Conservation (phyloP, 1,139 yeast species). For the Oligophagozyma castellii region DNA sequence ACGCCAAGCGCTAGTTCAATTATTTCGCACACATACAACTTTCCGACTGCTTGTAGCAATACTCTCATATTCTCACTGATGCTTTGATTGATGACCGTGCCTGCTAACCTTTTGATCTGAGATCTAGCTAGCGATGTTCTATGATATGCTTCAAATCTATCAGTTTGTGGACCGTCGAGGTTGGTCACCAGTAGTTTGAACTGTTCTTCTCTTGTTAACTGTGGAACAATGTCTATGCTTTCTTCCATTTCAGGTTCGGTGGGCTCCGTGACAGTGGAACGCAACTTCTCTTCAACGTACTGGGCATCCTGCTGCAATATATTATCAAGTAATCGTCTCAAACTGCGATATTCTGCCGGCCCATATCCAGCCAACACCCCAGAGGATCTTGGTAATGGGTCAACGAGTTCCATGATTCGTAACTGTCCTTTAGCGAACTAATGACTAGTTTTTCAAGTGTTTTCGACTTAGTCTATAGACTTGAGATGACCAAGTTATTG, state of each 20-base stretch:
- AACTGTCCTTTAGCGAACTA: no score
- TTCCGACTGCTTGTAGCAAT: constrained; percentile 75
- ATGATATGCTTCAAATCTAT: constrained; percentile 75
- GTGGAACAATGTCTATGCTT: constrained; percentile 2
- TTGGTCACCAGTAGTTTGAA: constrained; percentile 55
- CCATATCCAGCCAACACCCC: constrained; percentile 1
- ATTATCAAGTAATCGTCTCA: neutral
- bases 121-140: constrained; percentile 70
- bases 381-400: no score
- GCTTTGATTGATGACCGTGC: constrained; percentile 66
- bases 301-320: neutral
- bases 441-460: no score
- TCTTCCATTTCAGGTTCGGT: constrained; percentile 3
- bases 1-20: constrained; percentile 70
- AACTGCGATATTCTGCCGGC: neutral
- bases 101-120: constrained; percentile 71
- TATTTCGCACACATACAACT: constrained; percentile 77
- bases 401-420: no score
- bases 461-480: no score
- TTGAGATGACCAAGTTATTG: no score
- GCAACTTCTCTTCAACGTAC: no score
- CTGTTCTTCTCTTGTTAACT: constrained; percentile 35
- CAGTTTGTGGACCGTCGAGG: constrained; percentile 74
- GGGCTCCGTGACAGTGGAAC: no score
- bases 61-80: constrained; percentile 76